Base-by-base conservation (phyloP, 139 green algal genomes). In the Picochlorum sp. region DNA sequence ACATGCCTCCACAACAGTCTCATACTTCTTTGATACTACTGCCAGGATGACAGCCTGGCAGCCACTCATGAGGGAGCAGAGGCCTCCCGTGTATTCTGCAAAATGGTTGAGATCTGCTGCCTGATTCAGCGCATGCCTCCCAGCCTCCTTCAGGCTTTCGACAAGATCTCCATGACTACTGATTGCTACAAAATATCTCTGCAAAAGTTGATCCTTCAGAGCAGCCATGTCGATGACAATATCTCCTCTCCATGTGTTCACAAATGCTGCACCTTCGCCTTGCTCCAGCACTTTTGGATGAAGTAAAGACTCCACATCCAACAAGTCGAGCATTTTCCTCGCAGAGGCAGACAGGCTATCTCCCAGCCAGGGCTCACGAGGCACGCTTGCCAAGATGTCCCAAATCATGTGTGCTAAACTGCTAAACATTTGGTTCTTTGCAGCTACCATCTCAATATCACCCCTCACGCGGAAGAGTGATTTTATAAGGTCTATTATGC, bases 51-150 rank as follows among this genome's bases (percentile, higher is more conserved):
- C 52, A n/a, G 77, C 66, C 45, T 76, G 61, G 81, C 85, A 92
- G 6, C 69, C 82, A 15, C 67, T 63, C 21, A 79, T 65, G 37
- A 75, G 62, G 14, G 78, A 73, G 1, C 50, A 57, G 72, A 83
- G 79, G 4, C 70, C 80, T 8, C 50, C 70, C 15, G 64, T 38
- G 49, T 60, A n/a, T 38, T 75, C 67, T 13, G 70, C 68, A 45
- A 77, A 78, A 2, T 78, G 75, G 49, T 92, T 92, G 72, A 74
- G 72, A 9, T 69, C 61, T 69, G 79, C 63, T 9, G 75, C 81
- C 63, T 83, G 78, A 41, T 58, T 74, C 56, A 85, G 67, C 23
- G 66, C 79, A n/a, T 23, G 64, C 34, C 61, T 64, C 24, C 76
- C 76, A 4, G 79, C 82, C 31, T 72, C 71, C 15, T 63, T 67